phyloP scores from a whole-genome alignment of 108 stramenopile species.

The Cylindrotheca fusiformis region DNA sequence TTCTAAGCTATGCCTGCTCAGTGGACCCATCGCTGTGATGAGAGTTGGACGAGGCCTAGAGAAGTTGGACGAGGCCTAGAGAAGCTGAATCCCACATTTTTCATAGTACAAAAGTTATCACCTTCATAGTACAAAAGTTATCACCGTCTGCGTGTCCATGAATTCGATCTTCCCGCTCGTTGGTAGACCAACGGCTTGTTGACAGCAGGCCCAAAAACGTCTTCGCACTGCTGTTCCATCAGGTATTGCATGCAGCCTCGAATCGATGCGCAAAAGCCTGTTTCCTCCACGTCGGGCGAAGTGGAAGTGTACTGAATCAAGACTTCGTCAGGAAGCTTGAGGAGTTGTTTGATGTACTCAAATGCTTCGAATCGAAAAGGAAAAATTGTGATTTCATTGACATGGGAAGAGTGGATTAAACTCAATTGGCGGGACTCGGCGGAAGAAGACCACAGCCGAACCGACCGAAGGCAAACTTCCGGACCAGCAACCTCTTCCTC shows the following conservation, averaged over 20 bases:
- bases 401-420: conserved; percentile 39
- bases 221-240: not conserved
- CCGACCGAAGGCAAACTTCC: conserved; percentile 42
- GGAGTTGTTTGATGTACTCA: conserved; percentile 35
- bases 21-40: too few species aligned
- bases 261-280: conserved; percentile 56
- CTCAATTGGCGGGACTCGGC: conserved; percentile 22
- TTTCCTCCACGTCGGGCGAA: conserved; percentile 72
- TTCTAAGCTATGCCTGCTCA: too few species aligned
- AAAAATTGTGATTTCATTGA: conserved; percentile 34
- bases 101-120: too few species aligned
- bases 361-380: conserved; percentile 52
- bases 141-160: conserved; percentile 3
- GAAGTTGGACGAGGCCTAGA: too few species aligned
- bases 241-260: conserved; percentile 34
- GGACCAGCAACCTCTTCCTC: conserved; percentile 43
- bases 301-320: conserved; percentile 65
- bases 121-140: too few species aligned
- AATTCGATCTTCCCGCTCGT: conserved; percentile 3
- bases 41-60: too few species aligned
- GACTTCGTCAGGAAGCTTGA: conserved; percentile 50
- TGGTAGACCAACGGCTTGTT: conserved; percentile 11
- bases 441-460: conserved; percentile 53
- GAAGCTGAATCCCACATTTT: too few species aligned
- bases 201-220: conserved; percentile 12